A percentile compares a stretch with the other conserved stretches of the same genome.
Evolutionary conservation across 2,329 filamentous ascomycete species (phyloP).

Genomic region (Verticillium nonalfalfae): DNA sequence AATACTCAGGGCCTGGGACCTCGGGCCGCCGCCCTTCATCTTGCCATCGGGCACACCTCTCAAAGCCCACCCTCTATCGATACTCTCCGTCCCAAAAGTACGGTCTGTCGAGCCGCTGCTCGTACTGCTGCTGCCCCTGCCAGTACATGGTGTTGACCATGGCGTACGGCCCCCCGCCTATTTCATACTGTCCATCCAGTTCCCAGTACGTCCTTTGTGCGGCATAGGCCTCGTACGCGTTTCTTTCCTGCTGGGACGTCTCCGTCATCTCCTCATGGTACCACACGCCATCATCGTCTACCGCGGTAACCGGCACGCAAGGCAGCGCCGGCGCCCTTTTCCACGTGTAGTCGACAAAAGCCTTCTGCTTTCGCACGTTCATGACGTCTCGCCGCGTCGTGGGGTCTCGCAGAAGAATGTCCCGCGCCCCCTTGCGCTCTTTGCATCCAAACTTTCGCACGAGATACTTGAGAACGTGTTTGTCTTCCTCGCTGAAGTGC

Average conservation of each 20-base stretch:
- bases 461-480: conserved; percentile 41
- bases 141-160: background rate
- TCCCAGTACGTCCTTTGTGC: background rate
- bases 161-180: background rate
- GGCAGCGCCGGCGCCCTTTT: conserved; percentile 35
- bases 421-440: conserved; percentile 74
- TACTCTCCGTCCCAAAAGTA: background rate
- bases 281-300: background rate
- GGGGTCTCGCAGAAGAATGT: conserved; percentile 74
- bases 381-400: conserved; percentile 61
- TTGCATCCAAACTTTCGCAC: conserved; percentile 48
- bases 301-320: background rate
- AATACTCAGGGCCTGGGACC: background rate
- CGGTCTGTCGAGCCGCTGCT: background rate
- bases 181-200: background rate
- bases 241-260: background rate
- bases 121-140: background rate
- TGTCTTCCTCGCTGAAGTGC: conserved; percentile 26
- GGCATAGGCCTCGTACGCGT: background rate
- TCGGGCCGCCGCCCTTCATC: background rate
- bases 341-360: conserved; percentile 90
- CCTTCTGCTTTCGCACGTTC: conserved; percentile 71
- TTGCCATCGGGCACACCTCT: background rate
- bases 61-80: background rate
- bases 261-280: background rate